A percentile compares a stretch with the other conserved stretches of the same genome.
These are phyloP conservation scores for Phyllosticta paracitricarpa DNA, from an alignment of 2,329 filamentous ascomycete genomes.

Conservation along the genomic window DNA sequence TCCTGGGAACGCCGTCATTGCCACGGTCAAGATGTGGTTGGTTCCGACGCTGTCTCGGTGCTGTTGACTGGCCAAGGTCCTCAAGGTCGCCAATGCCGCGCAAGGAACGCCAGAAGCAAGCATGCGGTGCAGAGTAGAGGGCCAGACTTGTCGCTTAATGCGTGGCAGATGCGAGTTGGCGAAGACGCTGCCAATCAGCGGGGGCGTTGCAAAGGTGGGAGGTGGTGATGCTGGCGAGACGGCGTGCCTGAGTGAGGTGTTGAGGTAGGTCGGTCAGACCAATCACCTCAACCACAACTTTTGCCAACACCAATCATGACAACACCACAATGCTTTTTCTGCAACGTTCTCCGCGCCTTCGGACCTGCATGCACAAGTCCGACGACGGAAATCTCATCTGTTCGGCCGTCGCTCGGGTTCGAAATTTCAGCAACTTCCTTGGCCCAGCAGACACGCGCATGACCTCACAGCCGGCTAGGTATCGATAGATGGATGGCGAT, in stretches of 20 bases:
- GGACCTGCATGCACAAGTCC: not conserved
- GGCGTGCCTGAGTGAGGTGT: not conserved
- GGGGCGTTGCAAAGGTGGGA: not conserved
- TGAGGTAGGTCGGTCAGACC: not conserved
- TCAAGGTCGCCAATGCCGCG: not conserved
- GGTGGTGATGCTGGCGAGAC: not conserved
- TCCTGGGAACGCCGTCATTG: not conserved
- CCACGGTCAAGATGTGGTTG: not conserved
- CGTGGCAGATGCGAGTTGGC: not conserved
- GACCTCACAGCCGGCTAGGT: not conserved
- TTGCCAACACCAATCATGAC: not conserved
- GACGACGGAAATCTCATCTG: not conserved
- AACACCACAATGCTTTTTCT: not conserved
- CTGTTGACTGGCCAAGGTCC: not conserved
- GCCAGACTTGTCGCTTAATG: not conserved
- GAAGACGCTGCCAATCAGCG: not conserved
- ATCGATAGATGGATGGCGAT: not conserved
- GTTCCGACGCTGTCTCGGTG: not conserved
- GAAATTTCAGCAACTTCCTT: not conserved
- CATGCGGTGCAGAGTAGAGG: not conserved
- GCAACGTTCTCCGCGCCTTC: not conserved
- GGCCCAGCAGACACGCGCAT: not conserved
- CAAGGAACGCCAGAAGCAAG: not conserved
- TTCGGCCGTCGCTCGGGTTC: not conserved
- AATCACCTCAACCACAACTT: not conserved